phyloP scores from a whole-genome alignment of 768 basidiomycete genomes.

The Paxillus involutus region DNA sequence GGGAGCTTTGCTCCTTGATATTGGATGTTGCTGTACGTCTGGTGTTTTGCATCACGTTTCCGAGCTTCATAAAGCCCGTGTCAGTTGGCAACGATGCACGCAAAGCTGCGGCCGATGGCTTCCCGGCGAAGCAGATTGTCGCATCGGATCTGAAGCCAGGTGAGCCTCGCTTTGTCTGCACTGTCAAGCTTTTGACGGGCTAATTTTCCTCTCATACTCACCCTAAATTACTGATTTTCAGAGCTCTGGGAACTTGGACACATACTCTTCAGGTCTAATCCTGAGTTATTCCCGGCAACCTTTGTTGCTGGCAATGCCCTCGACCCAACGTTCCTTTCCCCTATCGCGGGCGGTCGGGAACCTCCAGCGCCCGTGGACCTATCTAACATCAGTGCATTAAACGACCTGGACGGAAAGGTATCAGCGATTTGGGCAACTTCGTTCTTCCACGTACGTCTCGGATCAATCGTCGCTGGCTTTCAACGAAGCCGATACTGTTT shows the following conservation, averaged over 20 bases:
- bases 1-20: conserved; percentile 41
- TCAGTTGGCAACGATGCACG: conserved; percentile 43
- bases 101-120: conserved; percentile 38
- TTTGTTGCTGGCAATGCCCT: conserved; percentile 60
- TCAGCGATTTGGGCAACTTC: conserved; percentile 49
- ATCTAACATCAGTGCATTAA: conserved; percentile 38
- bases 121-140: conserved; percentile 36
- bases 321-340: conserved; percentile 42
- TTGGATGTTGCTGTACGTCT: conserved; percentile 43
- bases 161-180: conserved; percentile 7
- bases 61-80: not conserved
- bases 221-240: conserved; percentile 16
- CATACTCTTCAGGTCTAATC: conserved; percentile 53
- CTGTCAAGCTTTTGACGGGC: not conserved
- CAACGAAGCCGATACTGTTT: conserved; percentile 28
- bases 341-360: conserved; percentile 20
- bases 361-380: conserved; percentile 24
- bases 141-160: conserved; percentile 40
- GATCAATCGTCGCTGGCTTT: conserved; percentile 20
- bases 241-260: conserved; percentile 66
- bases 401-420: conserved; percentile 44
- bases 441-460: conserved; percentile 40
- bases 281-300: conserved; percentile 49
- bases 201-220: not conserved
- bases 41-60: not conserved